phyloP scores from a whole-genome alignment of 2,329 filamentous ascomycete genomes.

The Hypoxylon sp. region DNA sequence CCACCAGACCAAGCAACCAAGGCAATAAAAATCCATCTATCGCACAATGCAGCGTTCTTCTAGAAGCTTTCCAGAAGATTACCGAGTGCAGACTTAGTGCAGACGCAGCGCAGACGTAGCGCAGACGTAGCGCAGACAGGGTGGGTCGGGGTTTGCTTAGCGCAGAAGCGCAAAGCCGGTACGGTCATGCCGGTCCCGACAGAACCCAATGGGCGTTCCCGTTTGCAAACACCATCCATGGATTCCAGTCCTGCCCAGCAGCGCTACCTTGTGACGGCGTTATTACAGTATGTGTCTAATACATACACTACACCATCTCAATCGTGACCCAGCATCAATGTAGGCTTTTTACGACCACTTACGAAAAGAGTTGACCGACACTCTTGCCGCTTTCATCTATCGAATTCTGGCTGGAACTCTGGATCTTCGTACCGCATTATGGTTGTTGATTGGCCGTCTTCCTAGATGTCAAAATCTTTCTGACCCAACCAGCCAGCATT shows the following conservation, averaged over 20 bases:
- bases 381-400: slow-evolving; percentile 35
- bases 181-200: slow-evolving; percentile 48
- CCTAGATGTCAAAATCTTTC: slow-evolving; percentile 22
- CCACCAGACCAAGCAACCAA: slow-evolving; percentile 14
- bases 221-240: slow-evolving; percentile 19
- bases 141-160: slow-evolving; percentile 32
- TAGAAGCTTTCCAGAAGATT: neutral
- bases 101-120: slow-evolving; percentile 10
- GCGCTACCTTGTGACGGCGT: slow-evolving; percentile 10
- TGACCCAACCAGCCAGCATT: slow-evolving; percentile 29
- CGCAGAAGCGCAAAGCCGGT: slow-evolving; percentile 22
- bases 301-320: slow-evolving; percentile 14
- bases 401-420: slow-evolving; percentile 25
- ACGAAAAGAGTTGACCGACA: slow-evolving; percentile 24
- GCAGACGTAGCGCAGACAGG: slow-evolving; percentile 20
- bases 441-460: slow-evolving; percentile 25
- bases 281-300: slow-evolving; percentile 5
- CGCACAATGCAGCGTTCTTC: slow-evolving; percentile 13
- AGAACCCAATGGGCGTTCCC: slow-evolving; percentile 35
- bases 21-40: slow-evolving; percentile 23
- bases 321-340: slow-evolving; percentile 6
- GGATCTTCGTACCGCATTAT: slow-evolving; percentile 15
- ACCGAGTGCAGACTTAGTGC: no score
- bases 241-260: slow-evolving; percentile 11
- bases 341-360: slow-evolving; percentile 15